Conservation (phyloP, 2,329 filamentous ascomycete species). For the Xylaria sp. region DNA sequence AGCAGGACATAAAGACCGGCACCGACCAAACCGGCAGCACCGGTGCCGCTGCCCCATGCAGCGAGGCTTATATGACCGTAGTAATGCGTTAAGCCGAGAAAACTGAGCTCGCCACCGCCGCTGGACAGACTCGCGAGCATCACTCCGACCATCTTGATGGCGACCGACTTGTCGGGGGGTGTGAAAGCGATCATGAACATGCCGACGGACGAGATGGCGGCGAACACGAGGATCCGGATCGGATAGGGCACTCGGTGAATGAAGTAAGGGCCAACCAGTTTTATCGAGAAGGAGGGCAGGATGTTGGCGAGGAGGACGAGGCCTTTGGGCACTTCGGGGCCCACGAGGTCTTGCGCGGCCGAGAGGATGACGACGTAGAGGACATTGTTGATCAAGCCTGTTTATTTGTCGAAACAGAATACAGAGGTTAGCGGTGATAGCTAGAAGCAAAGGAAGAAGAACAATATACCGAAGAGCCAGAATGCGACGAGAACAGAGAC, state of each 20-base stretch:
- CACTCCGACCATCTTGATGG: conserved; percentile 83
- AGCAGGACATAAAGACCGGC: conserved; percentile 88
- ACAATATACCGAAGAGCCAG: conserved; percentile 85
- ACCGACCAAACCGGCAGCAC: conserved; percentile 86
- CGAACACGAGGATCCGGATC: conserved; percentile 78
- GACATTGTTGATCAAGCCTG: conserved; percentile 94
- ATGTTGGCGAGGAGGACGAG: conserved; percentile 94
- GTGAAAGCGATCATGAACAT: conserved; percentile 92
- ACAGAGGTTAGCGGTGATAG: no score
- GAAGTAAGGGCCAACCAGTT: conserved; percentile 91
- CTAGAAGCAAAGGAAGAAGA: not conserved
- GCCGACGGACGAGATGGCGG: conserved; percentile 78
- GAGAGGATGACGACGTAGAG: conserved; percentile 98
- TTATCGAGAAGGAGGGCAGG: conserved; percentile 86
- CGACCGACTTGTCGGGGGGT: conserved; percentile 72
- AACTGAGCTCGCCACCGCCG: conserved; percentile 89
- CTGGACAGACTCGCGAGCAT: conserved; percentile 85
- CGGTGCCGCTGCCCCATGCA: conserved; percentile 92
- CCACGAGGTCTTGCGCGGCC: conserved; percentile 93
- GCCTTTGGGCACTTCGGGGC: conserved; percentile 85
- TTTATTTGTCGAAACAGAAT: not conserved
- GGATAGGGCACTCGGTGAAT: conserved; percentile 88
- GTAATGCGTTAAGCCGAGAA: conserved; percentile 90
- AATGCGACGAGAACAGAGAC: conserved; percentile 81
- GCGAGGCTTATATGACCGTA: conserved; percentile 89